A percentile compares a stretch with the other conserved stretches of the same genome.
These are phyloP conservation scores for Boletus speciosus DNA, from an alignment of 768 basidiomycete species.

Conservation along the genomic window DNA sequence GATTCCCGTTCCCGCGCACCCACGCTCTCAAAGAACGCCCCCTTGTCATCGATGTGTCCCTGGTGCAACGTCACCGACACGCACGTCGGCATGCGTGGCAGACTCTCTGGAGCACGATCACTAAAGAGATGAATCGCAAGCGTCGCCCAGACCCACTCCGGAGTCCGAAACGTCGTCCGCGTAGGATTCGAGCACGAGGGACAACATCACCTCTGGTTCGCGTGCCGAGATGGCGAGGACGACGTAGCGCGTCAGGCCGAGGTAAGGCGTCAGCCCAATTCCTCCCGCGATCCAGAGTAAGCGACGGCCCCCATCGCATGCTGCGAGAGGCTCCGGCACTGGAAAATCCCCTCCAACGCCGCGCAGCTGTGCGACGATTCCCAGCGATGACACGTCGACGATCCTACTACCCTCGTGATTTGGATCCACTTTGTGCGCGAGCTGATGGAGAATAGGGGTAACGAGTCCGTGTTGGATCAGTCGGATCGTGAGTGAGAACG, in stretches of 20 bases:
- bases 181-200: constrained; percentile 37
- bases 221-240: constrained; percentile 48
- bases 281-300: constrained; percentile 63
- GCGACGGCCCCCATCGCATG: constrained; percentile 25
- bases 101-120: background rate
- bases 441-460: constrained; percentile 52
- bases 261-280: constrained; percentile 62
- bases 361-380: constrained; percentile 43
- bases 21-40: constrained; percentile 18
- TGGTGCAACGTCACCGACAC: constrained; percentile 12
- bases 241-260: constrained; percentile 45
- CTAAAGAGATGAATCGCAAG: constrained; percentile 20
- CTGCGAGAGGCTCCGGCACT: constrained; percentile 18
- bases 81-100: constrained; percentile 7
- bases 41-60: constrained; percentile 18
- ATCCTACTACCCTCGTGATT: background rate
- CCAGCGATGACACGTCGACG: constrained; percentile 28
- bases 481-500: constrained; percentile 52
- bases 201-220: constrained; percentile 50
- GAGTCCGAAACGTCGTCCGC: background rate
- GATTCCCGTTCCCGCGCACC: constrained; percentile 13
- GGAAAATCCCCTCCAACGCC: constrained; percentile 53
- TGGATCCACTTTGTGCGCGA: constrained; percentile 27
- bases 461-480: constrained; percentile 50
- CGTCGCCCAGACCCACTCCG: background rate